phyloP scores from a whole-genome alignment of 2,329 filamentous ascomycete genomes.

The Trichoderma cornu-damae region DNA sequence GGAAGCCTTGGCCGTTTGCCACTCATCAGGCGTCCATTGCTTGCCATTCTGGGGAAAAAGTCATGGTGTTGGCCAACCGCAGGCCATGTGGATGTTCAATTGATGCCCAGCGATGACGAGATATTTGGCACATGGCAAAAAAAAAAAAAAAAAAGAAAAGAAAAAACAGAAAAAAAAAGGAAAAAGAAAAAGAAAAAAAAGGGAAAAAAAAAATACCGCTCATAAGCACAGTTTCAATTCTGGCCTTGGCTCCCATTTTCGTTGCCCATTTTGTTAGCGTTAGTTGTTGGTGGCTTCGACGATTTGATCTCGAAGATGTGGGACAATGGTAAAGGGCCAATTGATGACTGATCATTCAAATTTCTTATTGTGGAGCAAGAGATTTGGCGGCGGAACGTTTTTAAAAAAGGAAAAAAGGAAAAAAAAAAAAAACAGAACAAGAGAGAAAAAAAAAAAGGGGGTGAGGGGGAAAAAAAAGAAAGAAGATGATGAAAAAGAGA shows the following conservation, averaged over 20 bases:
- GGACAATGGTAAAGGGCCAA: constrained; percentile 4
- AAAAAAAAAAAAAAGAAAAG: neutral
- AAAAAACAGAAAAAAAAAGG: neutral
- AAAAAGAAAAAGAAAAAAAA: neutral
- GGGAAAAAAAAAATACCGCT: neutral
- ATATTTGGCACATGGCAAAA: too few species aligned
- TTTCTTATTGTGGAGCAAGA: neutral
- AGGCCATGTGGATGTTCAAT: neutral
- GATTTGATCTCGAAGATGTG: neutral
- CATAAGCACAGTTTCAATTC: constrained; percentile 1
- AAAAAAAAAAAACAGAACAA: neutral
- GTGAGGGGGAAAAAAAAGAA: too few species aligned
- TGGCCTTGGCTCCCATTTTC: neutral
- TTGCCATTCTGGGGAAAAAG: neutral
- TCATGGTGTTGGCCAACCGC: neutral
- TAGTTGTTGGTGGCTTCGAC: constrained; percentile 7
- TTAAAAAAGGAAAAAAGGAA: neutral
- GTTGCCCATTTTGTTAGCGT: neutral
- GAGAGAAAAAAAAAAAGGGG: too few species aligned
- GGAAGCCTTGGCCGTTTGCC: neutral
- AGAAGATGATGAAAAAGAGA: too few species aligned
- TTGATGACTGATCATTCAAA: constrained; percentile 1
- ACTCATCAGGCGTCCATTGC: constrained; percentile 4
- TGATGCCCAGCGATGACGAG: neutral
- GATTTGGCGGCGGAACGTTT: neutral